These are phyloP conservation scores for Diaporthe helianthi DNA, from an alignment of 2,329 filamentous ascomycete species.

Conservation along the genomic window DNA sequence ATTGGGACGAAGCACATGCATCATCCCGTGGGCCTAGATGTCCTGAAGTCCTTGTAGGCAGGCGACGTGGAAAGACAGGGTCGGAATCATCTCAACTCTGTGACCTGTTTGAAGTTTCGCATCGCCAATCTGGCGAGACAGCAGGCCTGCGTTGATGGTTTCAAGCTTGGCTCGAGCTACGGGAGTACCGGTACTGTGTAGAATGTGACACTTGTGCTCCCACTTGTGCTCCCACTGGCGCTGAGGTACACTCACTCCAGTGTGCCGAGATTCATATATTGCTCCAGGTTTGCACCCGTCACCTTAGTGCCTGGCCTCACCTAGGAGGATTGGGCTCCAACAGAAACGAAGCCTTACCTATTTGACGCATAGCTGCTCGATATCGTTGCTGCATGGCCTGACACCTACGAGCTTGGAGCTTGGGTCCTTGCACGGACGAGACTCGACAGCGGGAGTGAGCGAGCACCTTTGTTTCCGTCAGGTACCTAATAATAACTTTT, in stretches of 20 bases:
- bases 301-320: not conserved
- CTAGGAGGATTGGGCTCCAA: not conserved
- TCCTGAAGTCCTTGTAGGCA: too few relatives aligned
- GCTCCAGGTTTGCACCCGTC: not conserved
- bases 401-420: not conserved
- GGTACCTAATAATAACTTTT: too few relatives aligned
- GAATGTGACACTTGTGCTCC: not conserved
- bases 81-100: constrained; percentile 26
- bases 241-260: not conserved
- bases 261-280: not conserved
- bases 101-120: constrained; percentile 23
- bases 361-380: not conserved
- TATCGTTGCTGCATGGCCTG: not conserved
- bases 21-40: too few relatives aligned
- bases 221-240: not conserved
- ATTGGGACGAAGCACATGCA: not conserved
- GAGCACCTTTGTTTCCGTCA: too few relatives aligned
- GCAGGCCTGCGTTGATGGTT: not conserved
- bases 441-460: too few relatives aligned
- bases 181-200: too few relatives aligned
- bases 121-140: not conserved
- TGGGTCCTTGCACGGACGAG: not conserved
- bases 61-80: not conserved
- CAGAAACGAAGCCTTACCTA: not conserved
- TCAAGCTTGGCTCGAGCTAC: constrained; percentile 17